Percentiles rank a stretch among this genome's conserved stretches.
These are phyloP conservation scores for Nannizzia gypsea DNA, from an alignment of 2,329 filamentous ascomycete species.

Conservation along the genomic window DNA sequence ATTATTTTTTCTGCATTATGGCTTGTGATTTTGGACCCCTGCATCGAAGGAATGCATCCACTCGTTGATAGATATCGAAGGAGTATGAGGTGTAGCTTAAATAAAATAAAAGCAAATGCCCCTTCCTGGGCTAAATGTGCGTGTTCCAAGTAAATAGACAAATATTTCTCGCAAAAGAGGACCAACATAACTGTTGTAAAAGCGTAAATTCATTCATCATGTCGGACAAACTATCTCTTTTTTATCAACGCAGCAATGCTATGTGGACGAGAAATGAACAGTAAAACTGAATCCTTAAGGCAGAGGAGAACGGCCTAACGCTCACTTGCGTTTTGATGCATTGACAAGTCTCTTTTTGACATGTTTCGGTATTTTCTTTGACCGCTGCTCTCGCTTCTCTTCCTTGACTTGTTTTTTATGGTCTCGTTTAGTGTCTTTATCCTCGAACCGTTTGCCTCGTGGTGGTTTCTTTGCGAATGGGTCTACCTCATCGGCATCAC, in stretches of 20 bases:
- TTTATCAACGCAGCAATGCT: neutral
- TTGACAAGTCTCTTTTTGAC: conserved; percentile 80
- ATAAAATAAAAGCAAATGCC: neutral
- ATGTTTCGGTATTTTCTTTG: conserved; percentile 93
- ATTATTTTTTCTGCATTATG: neutral
- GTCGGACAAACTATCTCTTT: neutral
- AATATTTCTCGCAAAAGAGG: neutral
- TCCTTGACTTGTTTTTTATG: conserved; percentile 92
- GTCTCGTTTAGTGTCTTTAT: conserved; percentile 78
- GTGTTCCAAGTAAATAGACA: neutral
- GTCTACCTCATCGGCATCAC: conserved; percentile 29
- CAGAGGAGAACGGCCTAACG: neutral
- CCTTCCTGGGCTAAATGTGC: neutral
- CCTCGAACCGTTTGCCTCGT: conserved; percentile 72
- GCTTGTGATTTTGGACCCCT: too few species aligned
- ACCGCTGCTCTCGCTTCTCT: conserved; percentile 83
- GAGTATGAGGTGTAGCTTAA: neutral
- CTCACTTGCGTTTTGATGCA: conserved; percentile 27
- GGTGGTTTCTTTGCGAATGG: conserved; percentile 56
- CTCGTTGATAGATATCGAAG: neutral
- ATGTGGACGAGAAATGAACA: too few species aligned
- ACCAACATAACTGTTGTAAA: neutral
- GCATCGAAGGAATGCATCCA: neutral
- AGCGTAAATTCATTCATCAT: neutral
- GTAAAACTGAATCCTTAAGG: neutral